phyloP scores from a whole-genome alignment of 1,284 basidiomycete species.

The Jaminaea rosea region DNA sequence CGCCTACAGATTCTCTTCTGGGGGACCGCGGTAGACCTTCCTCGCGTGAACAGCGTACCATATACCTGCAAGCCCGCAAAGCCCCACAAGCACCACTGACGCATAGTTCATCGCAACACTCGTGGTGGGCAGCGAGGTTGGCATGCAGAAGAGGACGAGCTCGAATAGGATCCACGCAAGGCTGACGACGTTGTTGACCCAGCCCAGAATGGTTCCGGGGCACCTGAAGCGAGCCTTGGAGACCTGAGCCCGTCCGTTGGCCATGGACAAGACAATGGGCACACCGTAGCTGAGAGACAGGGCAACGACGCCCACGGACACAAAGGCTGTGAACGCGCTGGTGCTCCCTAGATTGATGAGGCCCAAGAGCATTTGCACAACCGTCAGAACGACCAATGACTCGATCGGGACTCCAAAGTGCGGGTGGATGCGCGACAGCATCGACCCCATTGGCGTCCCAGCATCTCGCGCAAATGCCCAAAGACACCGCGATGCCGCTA shows the following conservation, averaged over 20 bases:
- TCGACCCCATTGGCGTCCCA: slow-evolving; percentile 3
- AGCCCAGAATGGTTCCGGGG: slow-evolving; percentile 1
- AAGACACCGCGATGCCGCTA: slow-evolving; percentile 5
- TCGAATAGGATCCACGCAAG: slow-evolving; percentile 9
- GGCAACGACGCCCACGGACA: slow-evolving; percentile 11
- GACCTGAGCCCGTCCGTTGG: slow-evolving; percentile 1
- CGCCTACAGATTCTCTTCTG: too few relatives aligned
- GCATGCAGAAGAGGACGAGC: slow-evolving; percentile 11
- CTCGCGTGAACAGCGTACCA: slow-evolving; percentile 8
- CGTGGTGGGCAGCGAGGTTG: slow-evolving; percentile 6
- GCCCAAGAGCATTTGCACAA: slow-evolving; percentile 11
- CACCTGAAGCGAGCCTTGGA: slow-evolving; percentile 1
- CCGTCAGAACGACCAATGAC: slow-evolving; percentile 4
- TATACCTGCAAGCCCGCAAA: slow-evolving; percentile 2
- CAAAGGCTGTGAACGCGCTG: slow-evolving; percentile 10
- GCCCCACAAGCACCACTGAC: slow-evolving; percentile 9
- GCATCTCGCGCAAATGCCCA: slow-evolving; percentile 10
- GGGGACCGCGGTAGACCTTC: slow-evolving; percentile 5
- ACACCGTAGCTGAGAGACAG: slow-evolving; percentile 6
- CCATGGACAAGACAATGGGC: slow-evolving; percentile 6
- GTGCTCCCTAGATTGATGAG: slow-evolving; percentile 10
- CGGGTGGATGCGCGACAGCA: slow-evolving; percentile 2
- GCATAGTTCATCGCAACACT: slow-evolving; percentile 9
- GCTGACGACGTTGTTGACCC: slow-evolving; percentile 3
- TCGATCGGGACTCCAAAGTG: slow-evolving; percentile 4